These are phyloP conservation scores for Fraxinus xanthoxyloides DNA, from an alignment of 305 asterid genomes.

Conservation along the genomic window DNA sequence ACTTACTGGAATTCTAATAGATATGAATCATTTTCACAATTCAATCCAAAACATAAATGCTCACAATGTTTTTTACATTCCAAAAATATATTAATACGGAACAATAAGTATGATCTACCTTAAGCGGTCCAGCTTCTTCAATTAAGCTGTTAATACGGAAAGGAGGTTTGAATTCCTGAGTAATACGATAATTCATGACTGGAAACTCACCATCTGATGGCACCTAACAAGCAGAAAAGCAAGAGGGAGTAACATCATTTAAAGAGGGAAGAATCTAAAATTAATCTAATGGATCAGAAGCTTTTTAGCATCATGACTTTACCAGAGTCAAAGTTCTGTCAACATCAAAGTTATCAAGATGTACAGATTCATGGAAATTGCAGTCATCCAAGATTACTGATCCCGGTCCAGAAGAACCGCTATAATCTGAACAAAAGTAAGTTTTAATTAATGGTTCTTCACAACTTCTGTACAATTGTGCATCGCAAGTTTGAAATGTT, in stretches of 20 bases:
- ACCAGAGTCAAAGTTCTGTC: constrained; percentile 90
- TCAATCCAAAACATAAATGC: background rate
- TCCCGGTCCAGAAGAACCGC: constrained; percentile 86
- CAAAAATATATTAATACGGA: background rate
- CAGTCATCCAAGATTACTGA: constrained; percentile 93
- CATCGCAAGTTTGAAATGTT: background rate
- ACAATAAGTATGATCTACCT: constrained; percentile 44
- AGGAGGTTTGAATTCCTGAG: constrained; percentile 99
- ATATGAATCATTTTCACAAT: background rate
- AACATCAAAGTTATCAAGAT: constrained; percentile 86
- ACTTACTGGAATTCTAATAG: constrained; percentile 11
- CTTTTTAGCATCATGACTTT: constrained; percentile 29
- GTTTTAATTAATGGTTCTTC: constrained; percentile 11
- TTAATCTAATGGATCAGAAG: constrained; percentile 21
- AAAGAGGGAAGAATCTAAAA: constrained; percentile 13
- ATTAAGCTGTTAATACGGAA: constrained; percentile 80
- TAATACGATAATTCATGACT: constrained; percentile 96
- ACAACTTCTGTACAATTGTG: constrained; percentile 9
- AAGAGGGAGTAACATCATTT: constrained; percentile 8
- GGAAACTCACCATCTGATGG: constrained; percentile 99
- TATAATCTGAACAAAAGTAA: constrained; percentile 49
- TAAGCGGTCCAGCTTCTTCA: constrained; percentile 90
- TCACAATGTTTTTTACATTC: background rate
- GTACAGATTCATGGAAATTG: constrained; percentile 98
- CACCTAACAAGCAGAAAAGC: constrained; percentile 49